A percentile compares a stretch with the other conserved stretches of the same genome.
Evolutionary conservation across 2,329 filamentous ascomycete species (phyloP).

Genomic region (Chrysoporthe austroafricana): DNA sequence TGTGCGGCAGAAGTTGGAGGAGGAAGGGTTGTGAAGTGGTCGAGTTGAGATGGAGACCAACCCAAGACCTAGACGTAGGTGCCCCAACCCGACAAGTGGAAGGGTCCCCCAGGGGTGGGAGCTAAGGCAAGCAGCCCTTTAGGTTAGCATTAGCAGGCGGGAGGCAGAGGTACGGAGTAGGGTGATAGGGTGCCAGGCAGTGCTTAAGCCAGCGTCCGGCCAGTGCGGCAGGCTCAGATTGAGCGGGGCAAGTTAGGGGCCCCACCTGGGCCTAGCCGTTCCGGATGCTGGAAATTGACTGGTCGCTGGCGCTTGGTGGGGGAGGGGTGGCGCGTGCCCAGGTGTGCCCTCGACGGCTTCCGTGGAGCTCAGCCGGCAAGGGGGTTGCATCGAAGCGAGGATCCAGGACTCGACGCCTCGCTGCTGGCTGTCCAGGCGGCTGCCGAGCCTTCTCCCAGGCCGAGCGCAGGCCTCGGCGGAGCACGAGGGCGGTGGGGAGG

Average conservation of each 20-base stretch:
- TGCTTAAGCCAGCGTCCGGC: neutral
- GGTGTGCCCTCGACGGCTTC: slow-evolving; percentile 10
- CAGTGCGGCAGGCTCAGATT: slow-evolving; percentile 8
- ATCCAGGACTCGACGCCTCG: slow-evolving; percentile 5
- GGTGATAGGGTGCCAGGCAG: neutral
- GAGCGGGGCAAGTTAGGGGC: slow-evolving; percentile 11
- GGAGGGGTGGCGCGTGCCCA: slow-evolving; percentile 16
- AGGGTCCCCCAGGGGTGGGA: slow-evolving; percentile 16
- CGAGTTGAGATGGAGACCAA: slow-evolving; percentile 17
- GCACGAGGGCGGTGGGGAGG: neutral
- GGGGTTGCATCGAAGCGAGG: slow-evolving; percentile 4
- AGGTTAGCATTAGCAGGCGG: slow-evolving; percentile 1
- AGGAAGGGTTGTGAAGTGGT: slow-evolving; percentile 12
- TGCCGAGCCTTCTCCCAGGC: neutral
- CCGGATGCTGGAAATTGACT: neutral
- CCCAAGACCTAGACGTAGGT: slow-evolving; percentile 7
- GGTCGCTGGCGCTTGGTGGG: neutral
- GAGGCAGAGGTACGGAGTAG: neutral
- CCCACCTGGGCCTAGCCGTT: slow-evolving; percentile 1
- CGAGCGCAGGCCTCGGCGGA: neutral
- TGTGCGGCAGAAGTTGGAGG: slow-evolving; percentile 10
- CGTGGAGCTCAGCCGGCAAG: slow-evolving; percentile 14
- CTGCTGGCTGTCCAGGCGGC: neutral
- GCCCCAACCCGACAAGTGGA: slow-evolving; percentile 8
- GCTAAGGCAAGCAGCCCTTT: slow-evolving; percentile 5